Base-by-base conservation (phyloP, 352 stramenopile species). In the Pythium scleroteichum region DNA sequence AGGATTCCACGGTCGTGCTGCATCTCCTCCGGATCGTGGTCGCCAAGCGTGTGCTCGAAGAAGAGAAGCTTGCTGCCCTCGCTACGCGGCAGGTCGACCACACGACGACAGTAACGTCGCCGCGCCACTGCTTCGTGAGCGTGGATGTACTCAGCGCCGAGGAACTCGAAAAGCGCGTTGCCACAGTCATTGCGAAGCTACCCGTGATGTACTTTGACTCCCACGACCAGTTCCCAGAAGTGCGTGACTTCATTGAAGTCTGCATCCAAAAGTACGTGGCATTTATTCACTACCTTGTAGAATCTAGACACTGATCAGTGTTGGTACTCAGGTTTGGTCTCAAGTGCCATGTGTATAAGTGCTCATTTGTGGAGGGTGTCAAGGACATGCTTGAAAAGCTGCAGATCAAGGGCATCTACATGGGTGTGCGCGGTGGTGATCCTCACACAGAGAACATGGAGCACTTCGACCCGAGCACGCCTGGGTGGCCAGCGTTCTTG, bases 141-240 rank as follows among this genome's bases (percentile, higher is more conserved):
- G 54, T 65, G 23, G 77, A 85, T 33, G 54, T 89, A 27, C 51
- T 90, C 56, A 55, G 57, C 14, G 65, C 81, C 33, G 60, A 79
- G 0, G 78, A 88, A 41, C 68, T 94, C 9, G 80, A 91, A 60
- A 33, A 35, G 14, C 72, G 68, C 23, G 79, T 88, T 26, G 57
- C 67, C 17, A 50, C 59, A 26, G 63, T 73, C 39, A 61, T 94
- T 39, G 68, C 76, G 41, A 72, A 72, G 20, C 63, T 96, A 23
- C 87, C 85, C 0, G 82, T 98, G 16, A 96, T 99, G 71, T 99
- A 98, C 78, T 99, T 99, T 71, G 86, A 99, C 62, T 95, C 97
- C 58, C 69, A 87, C 33, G 85, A 98, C 68, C 95, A 98, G 76
- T 99, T 99, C 73, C 83, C 85, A 2, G 87, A 98, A 63, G 80